phyloP scores from a whole-genome alignment of 1,284 basidiomycete species.

The Ganoderma boninense region DNA sequence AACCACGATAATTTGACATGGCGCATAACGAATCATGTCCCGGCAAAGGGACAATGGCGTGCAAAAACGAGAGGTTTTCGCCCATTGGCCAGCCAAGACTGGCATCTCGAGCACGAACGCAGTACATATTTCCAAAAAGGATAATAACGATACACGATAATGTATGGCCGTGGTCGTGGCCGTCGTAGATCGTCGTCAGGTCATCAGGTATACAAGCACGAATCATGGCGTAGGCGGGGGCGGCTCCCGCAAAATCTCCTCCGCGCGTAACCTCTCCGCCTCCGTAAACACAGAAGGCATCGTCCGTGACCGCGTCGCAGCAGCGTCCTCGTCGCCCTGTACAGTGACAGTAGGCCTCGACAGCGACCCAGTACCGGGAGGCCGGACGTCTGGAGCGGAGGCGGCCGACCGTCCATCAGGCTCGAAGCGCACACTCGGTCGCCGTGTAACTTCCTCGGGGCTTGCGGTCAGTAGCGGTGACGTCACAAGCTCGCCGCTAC shows the following conservation, averaged over 20 bases:
- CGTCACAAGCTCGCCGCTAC: conserved; percentile 22
- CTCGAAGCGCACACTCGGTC: conserved; percentile 29
- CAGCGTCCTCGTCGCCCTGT: conserved; percentile 18
- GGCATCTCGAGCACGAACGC: not conserved
- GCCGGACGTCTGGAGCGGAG: conserved; percentile 24
- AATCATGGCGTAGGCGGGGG: not conserved
- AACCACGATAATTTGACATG: not conserved
- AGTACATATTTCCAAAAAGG: not conserved
- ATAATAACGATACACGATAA: conserved; percentile 6
- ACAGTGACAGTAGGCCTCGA: conserved; percentile 10
- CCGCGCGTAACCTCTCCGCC: conserved; percentile 26
- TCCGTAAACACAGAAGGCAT: conserved; percentile 27
- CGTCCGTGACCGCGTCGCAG: conserved; percentile 24
- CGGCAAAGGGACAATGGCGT: not conserved
- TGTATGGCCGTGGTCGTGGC: not conserved
- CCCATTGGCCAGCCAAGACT: not conserved
- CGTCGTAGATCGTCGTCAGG: not conserved
- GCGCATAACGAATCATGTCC: not conserved
- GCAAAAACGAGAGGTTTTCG: not conserved
- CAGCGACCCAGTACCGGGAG: not conserved
- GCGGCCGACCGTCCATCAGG: conserved; percentile 8
- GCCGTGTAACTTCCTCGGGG: conserved; percentile 11
- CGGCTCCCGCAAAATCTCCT: conserved; percentile 20
- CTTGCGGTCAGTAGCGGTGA: conserved; percentile 18
- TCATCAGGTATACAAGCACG: not conserved